Evolutionary conservation across 768 basidiomycete species (phyloP).

Genomic region (Daedaleopsis sinensis): DNA sequence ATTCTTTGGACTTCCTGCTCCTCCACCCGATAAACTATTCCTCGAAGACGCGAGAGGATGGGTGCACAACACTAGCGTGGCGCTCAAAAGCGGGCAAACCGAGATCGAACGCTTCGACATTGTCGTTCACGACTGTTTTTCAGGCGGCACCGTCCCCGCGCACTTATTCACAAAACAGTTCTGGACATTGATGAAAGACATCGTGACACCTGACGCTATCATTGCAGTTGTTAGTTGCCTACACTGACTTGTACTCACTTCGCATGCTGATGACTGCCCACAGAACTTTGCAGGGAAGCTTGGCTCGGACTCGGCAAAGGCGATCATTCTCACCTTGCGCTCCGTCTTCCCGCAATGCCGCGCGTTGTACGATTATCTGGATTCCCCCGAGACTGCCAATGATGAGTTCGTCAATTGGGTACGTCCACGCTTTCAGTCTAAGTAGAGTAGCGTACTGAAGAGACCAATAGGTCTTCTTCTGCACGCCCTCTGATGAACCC

Average conservation of each 20-base stretch:
- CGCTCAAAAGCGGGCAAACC: constrained; percentile 23
- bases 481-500: constrained; percentile 57
- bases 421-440: constrained; percentile 21
- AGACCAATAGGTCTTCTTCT: constrained; percentile 73
- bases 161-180: constrained; percentile 86
- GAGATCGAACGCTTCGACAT: constrained; percentile 57
- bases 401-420: constrained; percentile 79
- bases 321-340: constrained; percentile 72
- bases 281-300: constrained; percentile 87
- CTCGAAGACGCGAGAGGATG: constrained; percentile 78
- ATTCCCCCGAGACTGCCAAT: constrained; percentile 31
- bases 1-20: constrained; percentile 80
- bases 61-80: constrained; percentile 48
- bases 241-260: not conserved
- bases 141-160: constrained; percentile 88
- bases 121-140: constrained; percentile 91
- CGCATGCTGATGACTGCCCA: not conserved
- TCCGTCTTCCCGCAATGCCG: constrained; percentile 78
- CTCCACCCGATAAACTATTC: constrained; percentile 60
- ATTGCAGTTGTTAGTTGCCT: constrained; percentile 71
- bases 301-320: constrained; percentile 59
- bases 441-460: not conserved
- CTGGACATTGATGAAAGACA: constrained; percentile 68
- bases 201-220: constrained; percentile 72
- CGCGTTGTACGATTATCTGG: constrained; percentile 75